Percentiles rank a stretch among this genome's conserved stretches.
Conservation (phyloP, 257 asterid species). For the Scutellaria barbata region DNA sequence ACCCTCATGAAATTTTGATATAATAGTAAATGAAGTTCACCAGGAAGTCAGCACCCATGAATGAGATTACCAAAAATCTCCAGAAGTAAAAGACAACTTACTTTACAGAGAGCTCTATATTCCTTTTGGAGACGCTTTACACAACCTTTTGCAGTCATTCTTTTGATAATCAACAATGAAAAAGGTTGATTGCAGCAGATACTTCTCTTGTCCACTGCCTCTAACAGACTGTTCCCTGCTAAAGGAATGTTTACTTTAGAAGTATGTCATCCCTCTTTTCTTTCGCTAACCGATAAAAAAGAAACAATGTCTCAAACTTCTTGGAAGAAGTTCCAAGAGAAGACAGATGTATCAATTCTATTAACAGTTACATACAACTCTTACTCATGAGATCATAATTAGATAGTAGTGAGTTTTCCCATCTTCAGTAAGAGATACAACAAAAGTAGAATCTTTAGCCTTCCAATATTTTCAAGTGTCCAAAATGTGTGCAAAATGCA, state of each 20-base stretch:
- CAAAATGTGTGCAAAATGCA: not conserved
- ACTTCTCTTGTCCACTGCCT: conserved; percentile 35
- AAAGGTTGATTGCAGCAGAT: conserved; percentile 31
- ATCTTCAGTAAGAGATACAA: conserved; percentile 17
- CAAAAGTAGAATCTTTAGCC: not conserved
- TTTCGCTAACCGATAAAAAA: not conserved
- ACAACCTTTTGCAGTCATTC: conserved; percentile 86
- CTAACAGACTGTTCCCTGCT: conserved; percentile 34
- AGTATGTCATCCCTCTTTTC: conserved; percentile 2
- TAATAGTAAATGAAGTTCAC: conserved; percentile 17
- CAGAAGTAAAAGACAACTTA: conserved; percentile 43
- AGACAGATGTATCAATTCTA: not conserved
- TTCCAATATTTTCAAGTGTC: not conserved
- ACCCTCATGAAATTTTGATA: conserved; percentile 1
- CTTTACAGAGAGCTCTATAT: conserved; percentile 94
- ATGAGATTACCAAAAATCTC: no score
- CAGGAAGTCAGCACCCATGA: no score
- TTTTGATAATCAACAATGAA: not conserved
- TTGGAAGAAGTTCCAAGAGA: not conserved
- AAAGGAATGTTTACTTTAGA: conserved; percentile 5
- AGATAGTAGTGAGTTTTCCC: not conserved
- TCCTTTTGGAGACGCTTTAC: conserved; percentile 98
- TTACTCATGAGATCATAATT: conserved; percentile 4
- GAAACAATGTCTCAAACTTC: not conserved
- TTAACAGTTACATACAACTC: not conserved